A percentile compares a stretch with the other conserved stretches of the same genome.
phyloP scores from a whole-genome alignment of 1,139 yeast species.

The Debaryomycetaceae sp. region DNA sequence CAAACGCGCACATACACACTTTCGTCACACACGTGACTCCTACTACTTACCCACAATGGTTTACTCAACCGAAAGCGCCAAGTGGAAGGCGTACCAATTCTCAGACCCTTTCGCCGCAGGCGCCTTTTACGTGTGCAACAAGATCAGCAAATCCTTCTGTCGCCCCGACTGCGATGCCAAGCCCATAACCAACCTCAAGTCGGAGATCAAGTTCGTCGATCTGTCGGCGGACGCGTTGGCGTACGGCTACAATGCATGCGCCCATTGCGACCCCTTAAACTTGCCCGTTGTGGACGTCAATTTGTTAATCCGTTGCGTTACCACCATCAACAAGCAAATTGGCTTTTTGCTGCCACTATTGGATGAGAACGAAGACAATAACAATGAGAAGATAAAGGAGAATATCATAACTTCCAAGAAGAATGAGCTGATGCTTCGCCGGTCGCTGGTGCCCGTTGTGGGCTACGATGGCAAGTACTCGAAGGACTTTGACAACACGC shows the following conservation, averaged over 20 bases:
- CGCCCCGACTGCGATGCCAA: conserved; percentile 67
- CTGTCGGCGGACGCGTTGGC: conserved; percentile 38
- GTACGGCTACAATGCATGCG: conserved; percentile 49
- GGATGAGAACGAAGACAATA: conserved; percentile 43
- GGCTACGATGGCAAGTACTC: conserved; percentile 20
- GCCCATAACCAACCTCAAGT: conserved; percentile 38
- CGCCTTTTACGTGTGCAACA: conserved; percentile 50
- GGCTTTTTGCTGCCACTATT: conserved; percentile 53
- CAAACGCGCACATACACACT: neutral
- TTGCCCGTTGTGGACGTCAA: conserved; percentile 45
- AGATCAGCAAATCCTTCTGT: conserved; percentile 41
- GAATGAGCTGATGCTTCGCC: conserved; percentile 18
- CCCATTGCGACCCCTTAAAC: conserved; percentile 43
- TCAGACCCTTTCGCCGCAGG: conserved; percentile 65
- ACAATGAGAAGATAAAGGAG: conserved; percentile 35
- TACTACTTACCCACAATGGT: conserved; percentile 22
- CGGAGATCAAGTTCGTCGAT: conserved; percentile 43
- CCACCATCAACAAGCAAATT: conserved; percentile 50
- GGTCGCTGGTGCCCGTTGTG: conserved; percentile 27
- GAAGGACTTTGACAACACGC: conserved; percentile 23
- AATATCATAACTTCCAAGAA: conserved; percentile 31
- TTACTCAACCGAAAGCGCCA: conserved; percentile 44
- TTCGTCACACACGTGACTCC: neutral
- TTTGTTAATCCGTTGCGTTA: conserved; percentile 56
- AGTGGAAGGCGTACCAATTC: conserved; percentile 65